Evolutionary conservation across 169 alveolate species (phyloP), one percentile per base, ranked within the genome.

Genomic region (Plasmodium ovale): DNA sequence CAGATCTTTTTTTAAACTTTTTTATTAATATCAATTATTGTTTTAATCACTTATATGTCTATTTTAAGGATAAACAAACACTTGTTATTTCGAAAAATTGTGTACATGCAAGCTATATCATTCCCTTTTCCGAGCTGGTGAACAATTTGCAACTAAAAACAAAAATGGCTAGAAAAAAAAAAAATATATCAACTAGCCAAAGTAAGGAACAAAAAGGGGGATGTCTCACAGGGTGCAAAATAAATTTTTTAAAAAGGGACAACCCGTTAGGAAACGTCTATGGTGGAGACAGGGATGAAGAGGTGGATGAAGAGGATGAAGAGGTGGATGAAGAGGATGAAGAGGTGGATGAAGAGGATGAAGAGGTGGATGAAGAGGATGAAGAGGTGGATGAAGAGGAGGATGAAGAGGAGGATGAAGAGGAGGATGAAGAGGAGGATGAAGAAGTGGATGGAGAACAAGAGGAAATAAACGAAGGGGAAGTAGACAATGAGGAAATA

Each of bases 21-120:
- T 74, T 74, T 60, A 65, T 74, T 2, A 74, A 74, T 27, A 64
- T 62, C 27, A 74, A 60, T 54, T 74, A 53, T 44, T 74, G 74
- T 60, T 65, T 74, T 49, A 60, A 60, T 25, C 0, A 60, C 44
- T 62, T 74, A 47, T 74, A 74, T 44, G 19, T n/a, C 0, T 74
- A 44, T 51, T 62, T 74, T 31, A 42, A 27, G 14, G 16, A 19
- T n/a, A 39, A 60, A 4, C 88, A 74, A 31, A 29, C 62, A n/a
- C 37, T 74, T 0, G 21, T 44, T 42, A 59, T 60, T 31, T 33
- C 49, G 1, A 74, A 64, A 9, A 74, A 21, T 42, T 29, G 16
- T n/a, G 62, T 74, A 9, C 60, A 39, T 51, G 73, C 88, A 27
- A 44, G 29, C 21, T 74, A 74, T 64, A n/a, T 65, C 10, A 4